These are phyloP conservation scores for Serendipita sp. DNA, from an alignment of 768 basidiomycete genomes.

Conservation along the genomic window DNA sequence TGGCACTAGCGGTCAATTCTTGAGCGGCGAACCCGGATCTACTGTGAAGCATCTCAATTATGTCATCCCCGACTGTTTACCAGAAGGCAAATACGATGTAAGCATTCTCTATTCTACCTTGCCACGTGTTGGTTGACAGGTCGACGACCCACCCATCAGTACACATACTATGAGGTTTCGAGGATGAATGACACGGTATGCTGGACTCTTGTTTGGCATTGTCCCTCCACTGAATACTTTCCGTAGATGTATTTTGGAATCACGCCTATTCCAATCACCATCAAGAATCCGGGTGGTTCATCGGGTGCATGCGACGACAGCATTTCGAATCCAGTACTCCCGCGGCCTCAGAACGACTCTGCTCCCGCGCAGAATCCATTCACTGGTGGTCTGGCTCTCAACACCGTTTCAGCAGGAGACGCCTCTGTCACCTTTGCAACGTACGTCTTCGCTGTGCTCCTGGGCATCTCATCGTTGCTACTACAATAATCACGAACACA, in stretches of 20 bases:
- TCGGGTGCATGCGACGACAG: background rate
- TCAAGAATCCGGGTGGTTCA: background rate
- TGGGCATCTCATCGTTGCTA: too few relatives aligned
- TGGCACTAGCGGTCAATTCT: slow-evolving; percentile 20
- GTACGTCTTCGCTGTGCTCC: background rate
- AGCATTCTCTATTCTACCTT: slow-evolving; percentile 9
- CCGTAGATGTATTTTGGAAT: background rate
- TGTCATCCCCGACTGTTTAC: slow-evolving; percentile 29
- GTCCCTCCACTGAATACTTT: background rate
- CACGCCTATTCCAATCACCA: background rate
- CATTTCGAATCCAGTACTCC: background rate
- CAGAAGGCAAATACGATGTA: slow-evolving; percentile 30
- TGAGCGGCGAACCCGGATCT: slow-evolving; percentile 26
- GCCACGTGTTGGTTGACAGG: background rate
- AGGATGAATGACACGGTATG: slow-evolving; percentile 19
- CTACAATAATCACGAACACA: too few relatives aligned
- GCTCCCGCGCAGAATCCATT: slow-evolving; percentile 4
- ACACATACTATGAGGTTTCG: slow-evolving; percentile 32
- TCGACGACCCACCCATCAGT: slow-evolving; percentile 20
- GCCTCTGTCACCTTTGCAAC: background rate
- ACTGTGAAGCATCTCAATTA: slow-evolving; percentile 27
- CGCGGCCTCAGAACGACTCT: slow-evolving; percentile 4
- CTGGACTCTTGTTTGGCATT: background rate
- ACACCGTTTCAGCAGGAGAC: background rate
- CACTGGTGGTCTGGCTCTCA: background rate